phyloP scores from a whole-genome alignment of 2,329 filamentous ascomycete genomes.

The Aspergillus quadricinctus region DNA sequence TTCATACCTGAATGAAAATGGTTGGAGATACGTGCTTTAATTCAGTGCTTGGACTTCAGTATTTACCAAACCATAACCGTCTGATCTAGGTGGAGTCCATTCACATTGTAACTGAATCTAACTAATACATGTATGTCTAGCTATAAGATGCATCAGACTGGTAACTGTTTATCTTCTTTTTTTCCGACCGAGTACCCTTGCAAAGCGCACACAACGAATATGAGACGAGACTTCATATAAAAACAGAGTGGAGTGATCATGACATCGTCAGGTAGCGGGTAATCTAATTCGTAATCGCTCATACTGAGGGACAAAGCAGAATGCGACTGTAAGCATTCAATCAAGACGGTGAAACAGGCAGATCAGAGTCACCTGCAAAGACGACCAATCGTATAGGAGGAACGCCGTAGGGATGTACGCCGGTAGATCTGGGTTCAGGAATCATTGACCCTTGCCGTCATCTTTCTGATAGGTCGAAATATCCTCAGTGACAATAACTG shows the following conservation, averaged over 20 bases:
- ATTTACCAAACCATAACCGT: too few species aligned
- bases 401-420: background rate
- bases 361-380: background rate
- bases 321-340: background rate
- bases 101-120: background rate
- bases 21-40: background rate
- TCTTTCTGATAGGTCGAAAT: background rate
- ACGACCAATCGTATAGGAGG: background rate
- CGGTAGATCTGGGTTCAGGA: background rate
- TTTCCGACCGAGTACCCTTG: background rate
- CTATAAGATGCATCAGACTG: background rate
- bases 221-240: background rate
- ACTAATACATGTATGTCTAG: background rate
- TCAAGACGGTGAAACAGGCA: background rate
- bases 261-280: background rate
- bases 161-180: background rate
- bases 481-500: slow-evolving; percentile 18
- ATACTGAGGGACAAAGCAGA: background rate
- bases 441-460: background rate
- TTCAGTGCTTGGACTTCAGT: background rate
- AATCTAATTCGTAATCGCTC: background rate
- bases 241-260: background rate
- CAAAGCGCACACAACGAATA: background rate
- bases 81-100: background rate
- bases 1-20: too few species aligned